Percentiles rank a stretch among this genome's conserved stretches.
Conservation (phyloP, 805 yeast genomes). For the Kodamaea leandrae region DNA sequence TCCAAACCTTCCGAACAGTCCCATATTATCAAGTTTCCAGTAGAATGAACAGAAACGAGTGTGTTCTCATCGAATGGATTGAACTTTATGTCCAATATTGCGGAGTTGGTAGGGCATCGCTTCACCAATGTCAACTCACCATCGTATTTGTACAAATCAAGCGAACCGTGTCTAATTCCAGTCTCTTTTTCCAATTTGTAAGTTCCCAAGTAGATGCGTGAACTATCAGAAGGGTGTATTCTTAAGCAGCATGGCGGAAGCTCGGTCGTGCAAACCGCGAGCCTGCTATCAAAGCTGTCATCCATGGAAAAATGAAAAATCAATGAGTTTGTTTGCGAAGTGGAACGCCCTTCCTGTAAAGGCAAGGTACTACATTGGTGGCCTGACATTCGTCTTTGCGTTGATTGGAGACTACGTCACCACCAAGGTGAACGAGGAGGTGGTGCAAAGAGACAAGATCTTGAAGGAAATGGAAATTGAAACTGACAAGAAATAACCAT, state of each 20-base stretch:
- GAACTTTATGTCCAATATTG: conserved; percentile 76
- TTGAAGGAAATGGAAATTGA: conserved; percentile 20
- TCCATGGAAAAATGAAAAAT: conserved; percentile 4
- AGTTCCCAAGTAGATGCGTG: conserved; percentile 67
- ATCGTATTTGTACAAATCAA: conserved; percentile 40
- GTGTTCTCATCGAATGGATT: conserved; percentile 50
- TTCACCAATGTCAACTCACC: conserved; percentile 19
- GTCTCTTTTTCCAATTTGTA: conserved; percentile 61
- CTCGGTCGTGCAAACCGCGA: conserved; percentile 32
- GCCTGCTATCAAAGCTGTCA: conserved; percentile 4
- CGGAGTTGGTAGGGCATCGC: conserved; percentile 45
- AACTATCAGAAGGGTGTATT: conserved; percentile 49
- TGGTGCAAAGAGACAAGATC: conserved; percentile 30
- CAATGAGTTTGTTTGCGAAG: conserved; percentile 31
- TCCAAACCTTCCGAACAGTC: conserved; percentile 13
- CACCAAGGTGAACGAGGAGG: conserved; percentile 35
- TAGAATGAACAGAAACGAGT: conserved; percentile 71
- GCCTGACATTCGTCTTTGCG: conserved; percentile 40
- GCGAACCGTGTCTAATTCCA: conserved; percentile 62
- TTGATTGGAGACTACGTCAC: conserved; percentile 40
- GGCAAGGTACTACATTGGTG: conserved; percentile 40
- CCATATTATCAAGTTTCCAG: conserved; percentile 76
- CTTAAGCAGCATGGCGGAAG: conserved; percentile 85
- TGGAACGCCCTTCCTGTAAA: conserved; percentile 43
- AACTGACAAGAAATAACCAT: no score